These are phyloP conservation scores for Penicillium crustosum DNA, from an alignment of 2,329 filamentous ascomycete species.

Conservation along the genomic window DNA sequence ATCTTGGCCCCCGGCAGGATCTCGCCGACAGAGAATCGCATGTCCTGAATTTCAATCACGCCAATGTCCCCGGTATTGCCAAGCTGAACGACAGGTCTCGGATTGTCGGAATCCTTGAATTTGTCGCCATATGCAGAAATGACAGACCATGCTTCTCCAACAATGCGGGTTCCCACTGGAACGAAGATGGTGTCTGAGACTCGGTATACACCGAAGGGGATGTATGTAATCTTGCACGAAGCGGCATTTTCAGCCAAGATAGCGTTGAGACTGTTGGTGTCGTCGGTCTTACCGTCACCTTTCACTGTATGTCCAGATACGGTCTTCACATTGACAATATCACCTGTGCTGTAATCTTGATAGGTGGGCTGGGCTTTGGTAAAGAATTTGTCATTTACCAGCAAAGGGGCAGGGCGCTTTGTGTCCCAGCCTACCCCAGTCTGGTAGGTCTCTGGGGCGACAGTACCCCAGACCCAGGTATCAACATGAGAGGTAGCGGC, in stretches of 20 bases:
- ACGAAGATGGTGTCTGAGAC: conserved; percentile 50
- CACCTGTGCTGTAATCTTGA: conserved; percentile 39
- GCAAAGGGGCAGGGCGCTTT: conserved; percentile 32
- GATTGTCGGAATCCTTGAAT: conserved; percentile 47
- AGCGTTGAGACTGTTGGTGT: conserved; percentile 39
- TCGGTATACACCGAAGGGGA: conserved; percentile 40
- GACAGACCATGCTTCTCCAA: conserved; percentile 56
- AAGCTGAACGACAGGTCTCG: conserved; percentile 53
- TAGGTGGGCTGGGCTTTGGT: conserved; percentile 48
- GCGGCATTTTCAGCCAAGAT: conserved; percentile 33
- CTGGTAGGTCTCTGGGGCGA: conserved; percentile 31
- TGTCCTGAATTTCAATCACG: conserved; percentile 53
- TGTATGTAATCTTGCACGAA: conserved; percentile 34
- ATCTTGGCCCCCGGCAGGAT: conserved; percentile 47
- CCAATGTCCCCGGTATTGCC: conserved; percentile 54
- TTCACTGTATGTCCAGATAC: conserved; percentile 42
- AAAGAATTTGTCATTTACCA: conserved; percentile 43
- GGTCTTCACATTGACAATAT: conserved; percentile 51
- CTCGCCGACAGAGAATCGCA: conserved; percentile 53
- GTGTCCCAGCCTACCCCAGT: conserved; percentile 34
- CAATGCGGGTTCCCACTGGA: conserved; percentile 51
- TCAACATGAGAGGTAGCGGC: conserved; percentile 22
- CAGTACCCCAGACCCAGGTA: conserved; percentile 38
- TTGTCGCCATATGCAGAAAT: conserved; percentile 51
- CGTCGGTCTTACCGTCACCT: conserved; percentile 46